These are phyloP conservation scores for Epichloe scottii DNA, from an alignment of 2,329 filamentous ascomycete genomes.

Conservation along the genomic window DNA sequence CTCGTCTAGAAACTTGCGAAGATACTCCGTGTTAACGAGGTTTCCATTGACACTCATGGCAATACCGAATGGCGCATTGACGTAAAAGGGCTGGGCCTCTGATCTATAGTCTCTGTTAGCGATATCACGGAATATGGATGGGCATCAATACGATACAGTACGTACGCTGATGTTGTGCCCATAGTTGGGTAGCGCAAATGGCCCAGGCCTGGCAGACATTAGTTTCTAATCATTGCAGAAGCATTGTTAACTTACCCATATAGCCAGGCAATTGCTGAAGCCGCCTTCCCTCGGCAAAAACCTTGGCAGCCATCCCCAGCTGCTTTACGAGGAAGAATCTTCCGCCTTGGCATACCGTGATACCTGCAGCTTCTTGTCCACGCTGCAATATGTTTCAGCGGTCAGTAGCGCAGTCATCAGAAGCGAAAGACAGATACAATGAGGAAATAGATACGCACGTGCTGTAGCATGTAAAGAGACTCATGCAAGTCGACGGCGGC, in stretches of 20 bases:
- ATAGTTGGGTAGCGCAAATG: conserved; percentile 86
- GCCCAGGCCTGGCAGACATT: conserved; percentile 34
- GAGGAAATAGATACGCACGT: conserved; percentile 19
- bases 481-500: conserved; percentile 58
- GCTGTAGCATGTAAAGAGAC: conserved; percentile 56
- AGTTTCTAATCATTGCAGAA: neutral
- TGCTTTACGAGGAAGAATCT: neutral
- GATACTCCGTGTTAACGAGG: conserved; percentile 61
- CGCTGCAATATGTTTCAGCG: conserved; percentile 22
- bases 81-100: conserved; percentile 87
- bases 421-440: conserved; percentile 4
- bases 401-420: conserved; percentile 6
- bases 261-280: conserved; percentile 51
- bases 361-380: conserved; percentile 81
- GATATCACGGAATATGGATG: neutral
- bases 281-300: conserved; percentile 69
- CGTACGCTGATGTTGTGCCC: conserved; percentile 51
- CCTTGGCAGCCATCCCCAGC: conserved; percentile 20
- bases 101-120: conserved; percentile 38
- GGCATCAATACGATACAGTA: neutral
- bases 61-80: conserved; percentile 71
- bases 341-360: conserved; percentile 65
- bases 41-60: conserved; percentile 80
- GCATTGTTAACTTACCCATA: conserved; percentile 39
- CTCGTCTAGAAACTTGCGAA: conserved; percentile 60